A percentile compares a stretch with the other conserved stretches of the same genome.
These are phyloP conservation scores for Bipolaris zeicola DNA, from an alignment of 2,329 filamentous ascomycete species.

Conservation along the genomic window DNA sequence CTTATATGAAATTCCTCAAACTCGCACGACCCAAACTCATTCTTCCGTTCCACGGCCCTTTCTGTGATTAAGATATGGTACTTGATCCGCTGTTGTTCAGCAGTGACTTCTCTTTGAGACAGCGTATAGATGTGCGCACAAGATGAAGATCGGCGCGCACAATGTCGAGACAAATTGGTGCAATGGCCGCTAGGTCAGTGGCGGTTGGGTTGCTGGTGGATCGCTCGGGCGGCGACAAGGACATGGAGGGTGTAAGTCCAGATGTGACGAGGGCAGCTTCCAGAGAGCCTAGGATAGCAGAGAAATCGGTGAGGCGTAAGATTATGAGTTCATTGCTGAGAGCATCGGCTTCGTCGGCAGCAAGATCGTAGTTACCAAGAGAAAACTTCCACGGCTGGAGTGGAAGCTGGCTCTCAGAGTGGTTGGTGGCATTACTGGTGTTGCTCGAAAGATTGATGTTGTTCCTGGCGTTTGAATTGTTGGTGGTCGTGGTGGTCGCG, in stretches of 20 bases:
- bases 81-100: constrained; percentile 3
- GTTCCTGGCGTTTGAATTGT: no score
- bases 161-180: constrained; percentile 12
- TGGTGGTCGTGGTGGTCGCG: neutral
- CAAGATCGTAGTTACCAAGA: constrained; percentile 14
- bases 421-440: neutral
- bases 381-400: constrained; percentile 13
- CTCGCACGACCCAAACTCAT: neutral
- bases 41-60: neutral
- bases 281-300: constrained; percentile 13
- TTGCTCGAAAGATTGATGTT: neutral
- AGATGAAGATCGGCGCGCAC: constrained; percentile 12
- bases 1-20: neutral
- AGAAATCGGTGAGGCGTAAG: constrained; percentile 14
- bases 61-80: neutral
- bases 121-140: constrained; percentile 14
- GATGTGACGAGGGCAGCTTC: constrained; percentile 6
- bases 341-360: constrained; percentile 17
- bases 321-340: constrained; percentile 18
- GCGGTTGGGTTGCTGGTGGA: neutral
- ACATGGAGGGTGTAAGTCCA: no score
- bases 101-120: constrained; percentile 12
- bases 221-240: no score
- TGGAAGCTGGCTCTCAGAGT: neutral
- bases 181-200: constrained; percentile 3